Conservation (phyloP, 805 yeast species). For the Myxozyma nipponensis region DNA sequence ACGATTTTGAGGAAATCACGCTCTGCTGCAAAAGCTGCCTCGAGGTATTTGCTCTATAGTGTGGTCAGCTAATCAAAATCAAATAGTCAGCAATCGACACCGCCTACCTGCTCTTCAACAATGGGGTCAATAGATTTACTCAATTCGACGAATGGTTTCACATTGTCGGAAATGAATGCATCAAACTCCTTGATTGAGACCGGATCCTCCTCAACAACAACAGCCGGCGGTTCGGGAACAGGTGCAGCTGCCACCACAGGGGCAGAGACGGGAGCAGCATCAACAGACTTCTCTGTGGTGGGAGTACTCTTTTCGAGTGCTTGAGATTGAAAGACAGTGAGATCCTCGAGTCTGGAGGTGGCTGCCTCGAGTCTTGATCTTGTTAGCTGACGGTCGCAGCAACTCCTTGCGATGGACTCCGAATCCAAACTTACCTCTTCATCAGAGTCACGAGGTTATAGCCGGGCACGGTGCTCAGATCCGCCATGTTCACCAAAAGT, state of each 20-base stretch:
- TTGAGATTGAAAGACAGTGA: slow-evolving; percentile 72
- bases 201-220: slow-evolving; percentile 21
- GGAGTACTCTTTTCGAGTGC: slow-evolving; percentile 36
- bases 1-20: slow-evolving; percentile 58
- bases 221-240: slow-evolving; percentile 26
- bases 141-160: slow-evolving; percentile 56
- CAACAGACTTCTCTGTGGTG: not conserved
- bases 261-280: slow-evolving; percentile 23
- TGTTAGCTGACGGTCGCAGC: not conserved
- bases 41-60: slow-evolving; percentile 38
- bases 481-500: slow-evolving; percentile 26
- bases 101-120: slow-evolving; percentile 48
- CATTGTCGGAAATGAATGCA: slow-evolving; percentile 47
- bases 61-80: not conserved
- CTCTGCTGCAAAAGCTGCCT: slow-evolving; percentile 56
- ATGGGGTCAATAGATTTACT: slow-evolving; percentile 55
- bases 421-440: slow-evolving; percentile 48
- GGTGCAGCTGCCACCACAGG: slow-evolving; percentile 29
- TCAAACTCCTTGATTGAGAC: slow-evolving; percentile 43
- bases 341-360: slow-evolving; percentile 85
- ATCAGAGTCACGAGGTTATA: slow-evolving; percentile 77
- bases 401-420: not conserved
- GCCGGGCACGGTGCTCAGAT: slow-evolving; percentile 42
- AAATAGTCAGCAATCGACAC: not conserved
- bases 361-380: slow-evolving; percentile 75